A percentile compares a stretch with the other conserved stretches of the same genome.
phyloP scores from a whole-genome alignment of 805 yeast species.

The Kazachstania kunashirensis region DNA sequence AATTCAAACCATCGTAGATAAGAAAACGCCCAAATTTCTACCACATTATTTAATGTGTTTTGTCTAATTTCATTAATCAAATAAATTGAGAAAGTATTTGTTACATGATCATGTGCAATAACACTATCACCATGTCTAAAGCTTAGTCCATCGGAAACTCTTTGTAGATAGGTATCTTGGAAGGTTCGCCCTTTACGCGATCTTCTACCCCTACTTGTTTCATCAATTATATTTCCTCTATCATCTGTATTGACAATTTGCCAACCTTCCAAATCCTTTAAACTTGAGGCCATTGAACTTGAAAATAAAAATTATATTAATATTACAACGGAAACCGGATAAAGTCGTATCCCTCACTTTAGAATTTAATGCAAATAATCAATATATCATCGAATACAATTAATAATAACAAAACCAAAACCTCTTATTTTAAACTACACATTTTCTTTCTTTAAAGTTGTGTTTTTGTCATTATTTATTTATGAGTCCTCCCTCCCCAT shows the following conservation, averaged over 20 bases:
- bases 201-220: conserved; percentile 13
- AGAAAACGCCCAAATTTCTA: conserved; percentile 41
- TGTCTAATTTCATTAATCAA: conserved; percentile 42
- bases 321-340: too few relatives aligned
- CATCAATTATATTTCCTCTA: conserved; percentile 17
- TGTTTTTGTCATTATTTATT: too few relatives aligned
- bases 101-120: conserved; percentile 31
- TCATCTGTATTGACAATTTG: conserved; percentile 23
- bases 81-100: conserved; percentile 34
- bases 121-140: conserved; percentile 47
- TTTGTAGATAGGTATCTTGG: conserved; percentile 25
- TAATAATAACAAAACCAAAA: too few relatives aligned
- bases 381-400: too few relatives aligned
- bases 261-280: conserved; percentile 25
- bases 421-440: too few relatives aligned
- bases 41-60: conserved; percentile 38
- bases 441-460: too few relatives aligned
- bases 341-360: too few relatives aligned
- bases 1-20: conserved; percentile 39
- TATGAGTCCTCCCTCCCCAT: too few relatives aligned
- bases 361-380: too few relatives aligned
- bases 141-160: conserved; percentile 39
- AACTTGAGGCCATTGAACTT: conserved; percentile 24
- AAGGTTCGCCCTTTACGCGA: conserved; percentile 16
- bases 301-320: too few relatives aligned